Percentiles rank a stretch among this genome's conserved stretches.
These are phyloP conservation scores for Aspergillus pseudonomiae DNA, from an alignment of 2,329 filamentous ascomycete genomes.

Conservation along the genomic window DNA sequence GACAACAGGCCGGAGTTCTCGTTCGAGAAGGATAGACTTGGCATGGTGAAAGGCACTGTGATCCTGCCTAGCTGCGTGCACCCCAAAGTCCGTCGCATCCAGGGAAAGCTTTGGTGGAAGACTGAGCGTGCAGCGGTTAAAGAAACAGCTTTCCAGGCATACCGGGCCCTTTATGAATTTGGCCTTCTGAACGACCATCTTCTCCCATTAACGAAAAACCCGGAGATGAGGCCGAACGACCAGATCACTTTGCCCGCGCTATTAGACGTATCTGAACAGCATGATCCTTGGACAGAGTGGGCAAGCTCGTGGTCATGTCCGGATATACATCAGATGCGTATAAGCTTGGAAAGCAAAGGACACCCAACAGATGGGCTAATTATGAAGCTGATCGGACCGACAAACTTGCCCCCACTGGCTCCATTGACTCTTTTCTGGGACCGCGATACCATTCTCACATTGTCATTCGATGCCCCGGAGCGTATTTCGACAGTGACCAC, in stretches of 20 bases:
- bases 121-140: conserved; percentile 73
- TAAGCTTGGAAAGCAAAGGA: conserved; percentile 23
- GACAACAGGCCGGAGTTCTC: conserved; percentile 69
- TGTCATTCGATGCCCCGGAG: conserved; percentile 22
- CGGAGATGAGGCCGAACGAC: conserved; percentile 21
- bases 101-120: conserved; percentile 62
- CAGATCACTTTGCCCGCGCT: conserved; percentile 23
- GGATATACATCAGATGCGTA: conserved; percentile 25
- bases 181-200: conserved; percentile 78
- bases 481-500: conserved; percentile 12
- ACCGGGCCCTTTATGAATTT: conserved; percentile 67
- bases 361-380: conserved; percentile 16
- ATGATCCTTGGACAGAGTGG: conserved; percentile 35
- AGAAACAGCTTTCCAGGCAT: conserved; percentile 84
- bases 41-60: conserved; percentile 58
- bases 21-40: conserved; percentile 24
- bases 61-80: conserved; percentile 72
- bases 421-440: conserved; percentile 35
- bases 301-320: conserved; percentile 30
- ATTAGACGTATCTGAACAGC: conserved; percentile 29
- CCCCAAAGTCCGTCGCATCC: conserved; percentile 58
- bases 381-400: conserved; percentile 28
- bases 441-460: conserved; percentile 22
- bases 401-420: conserved; percentile 17
- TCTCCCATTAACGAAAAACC: conserved; percentile 59